phyloP scores from a whole-genome alignment of 805 yeast species.

The Ogataea trehalophila region DNA sequence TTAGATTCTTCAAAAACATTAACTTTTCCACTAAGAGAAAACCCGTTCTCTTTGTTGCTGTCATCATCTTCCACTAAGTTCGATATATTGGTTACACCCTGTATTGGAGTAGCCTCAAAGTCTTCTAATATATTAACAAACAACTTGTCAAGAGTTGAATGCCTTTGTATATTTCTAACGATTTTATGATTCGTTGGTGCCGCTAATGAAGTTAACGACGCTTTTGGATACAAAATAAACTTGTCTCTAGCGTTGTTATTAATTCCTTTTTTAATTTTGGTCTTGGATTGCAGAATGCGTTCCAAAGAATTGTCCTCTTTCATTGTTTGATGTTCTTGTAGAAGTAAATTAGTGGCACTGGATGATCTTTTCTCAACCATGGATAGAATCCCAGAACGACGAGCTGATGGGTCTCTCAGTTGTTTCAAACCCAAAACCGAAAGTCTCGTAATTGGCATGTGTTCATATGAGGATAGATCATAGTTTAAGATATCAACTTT shows the following conservation, averaged over 20 bases:
- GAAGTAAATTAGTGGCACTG: constrained; percentile 19
- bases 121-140: constrained; percentile 24
- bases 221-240: constrained; percentile 30
- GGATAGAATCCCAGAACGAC: constrained; percentile 38
- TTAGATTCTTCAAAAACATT: constrained; percentile 45
- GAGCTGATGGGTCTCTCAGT: constrained; percentile 33
- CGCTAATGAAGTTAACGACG: constrained; percentile 28
- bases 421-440: constrained; percentile 35
- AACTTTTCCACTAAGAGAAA: constrained; percentile 45
- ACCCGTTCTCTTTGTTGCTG: constrained; percentile 32
- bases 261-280: not conserved
- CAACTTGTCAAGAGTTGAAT: constrained; percentile 21
- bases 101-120: constrained; percentile 29
- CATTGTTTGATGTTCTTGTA: constrained; percentile 14
- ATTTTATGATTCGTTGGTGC: not conserved
- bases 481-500: constrained; percentile 18
- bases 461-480: constrained; percentile 22
- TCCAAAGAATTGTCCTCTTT: constrained; percentile 6
- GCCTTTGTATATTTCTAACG: constrained; percentile 1
- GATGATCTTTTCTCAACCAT: constrained; percentile 27
- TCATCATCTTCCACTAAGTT: constrained; percentile 9
- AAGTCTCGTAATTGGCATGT: constrained; percentile 29
- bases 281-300: not conserved
- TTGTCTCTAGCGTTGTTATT: constrained; percentile 10
- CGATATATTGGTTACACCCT: constrained; percentile 27